Conservation (phyloP, 1,284 basidiomycete species). For the Phaffia rhodozyma region DNA sequence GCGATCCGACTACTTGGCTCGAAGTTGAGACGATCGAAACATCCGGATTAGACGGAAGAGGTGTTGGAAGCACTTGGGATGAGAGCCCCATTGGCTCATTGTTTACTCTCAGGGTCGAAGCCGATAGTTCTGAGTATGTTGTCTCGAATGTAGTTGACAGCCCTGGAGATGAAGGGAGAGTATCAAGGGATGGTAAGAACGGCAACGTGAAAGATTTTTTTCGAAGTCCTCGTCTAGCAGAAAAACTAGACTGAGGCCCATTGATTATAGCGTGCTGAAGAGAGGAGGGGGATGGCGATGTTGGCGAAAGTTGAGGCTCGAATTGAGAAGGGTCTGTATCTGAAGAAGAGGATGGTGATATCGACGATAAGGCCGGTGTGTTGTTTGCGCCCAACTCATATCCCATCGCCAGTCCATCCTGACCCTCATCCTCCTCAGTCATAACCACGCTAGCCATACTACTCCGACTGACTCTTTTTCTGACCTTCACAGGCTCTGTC, state of each 20-base stretch:
- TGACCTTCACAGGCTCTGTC: neutral
- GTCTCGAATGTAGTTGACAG: too few species aligned
- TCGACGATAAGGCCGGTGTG: neutral
- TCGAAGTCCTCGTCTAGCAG: neutral
- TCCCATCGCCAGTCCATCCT: conserved; percentile 39
- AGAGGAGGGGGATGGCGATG: neutral
- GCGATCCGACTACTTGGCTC: neutral
- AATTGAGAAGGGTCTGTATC: neutral
- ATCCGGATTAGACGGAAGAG: too few species aligned
- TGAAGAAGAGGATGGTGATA: neutral
- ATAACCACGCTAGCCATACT: conserved; percentile 47
- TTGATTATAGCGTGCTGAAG: neutral
- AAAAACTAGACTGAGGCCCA: too few species aligned
- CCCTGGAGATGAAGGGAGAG: conserved; percentile 13
- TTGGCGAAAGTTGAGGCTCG: neutral
- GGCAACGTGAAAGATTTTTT: conserved; percentile 4
- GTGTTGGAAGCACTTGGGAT: neutral
- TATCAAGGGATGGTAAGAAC: conserved; percentile 13
- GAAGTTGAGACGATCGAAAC: neutral
- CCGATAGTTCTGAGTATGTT: neutral
- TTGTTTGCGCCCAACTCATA: neutral
- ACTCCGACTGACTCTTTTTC: conserved; percentile 23
- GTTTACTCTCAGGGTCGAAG: neutral
- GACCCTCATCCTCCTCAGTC: conserved; percentile 59
- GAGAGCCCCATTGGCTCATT: neutral